These are phyloP conservation scores for Phalaenopsis aphrodite DNA, from an alignment of 106 monocot species.

Conservation along the genomic window DNA sequence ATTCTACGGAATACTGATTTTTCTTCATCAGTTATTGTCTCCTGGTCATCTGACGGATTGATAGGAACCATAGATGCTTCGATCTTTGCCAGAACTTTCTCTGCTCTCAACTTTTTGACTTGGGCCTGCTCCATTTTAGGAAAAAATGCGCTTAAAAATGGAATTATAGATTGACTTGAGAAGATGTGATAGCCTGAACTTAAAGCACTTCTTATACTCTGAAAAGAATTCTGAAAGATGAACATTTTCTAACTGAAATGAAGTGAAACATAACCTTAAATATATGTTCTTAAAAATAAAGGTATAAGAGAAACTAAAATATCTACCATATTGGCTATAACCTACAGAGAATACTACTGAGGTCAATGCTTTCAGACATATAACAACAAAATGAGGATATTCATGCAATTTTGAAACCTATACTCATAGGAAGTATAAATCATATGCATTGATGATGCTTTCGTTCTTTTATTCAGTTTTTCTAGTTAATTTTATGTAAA, in stretches of 20 bases:
- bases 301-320: neutral
- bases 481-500: neutral
- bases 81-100: conserved; percentile 76
- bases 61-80: conserved; percentile 90
- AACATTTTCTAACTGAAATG: neutral
- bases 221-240: neutral
- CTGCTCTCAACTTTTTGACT: conserved; percentile 76
- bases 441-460: neutral
- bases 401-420: no score
- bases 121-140: conserved; percentile 27
- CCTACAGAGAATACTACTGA: neutral
- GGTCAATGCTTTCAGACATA: neutral
- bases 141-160: neutral
- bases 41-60: conserved; percentile 81
- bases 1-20: conserved; percentile 90
- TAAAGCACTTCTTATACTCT: neutral
- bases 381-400: neutral
- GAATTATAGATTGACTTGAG: neutral
- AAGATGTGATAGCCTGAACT: neutral
- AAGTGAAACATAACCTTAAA: neutral
- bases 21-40: conserved; percentile 98
- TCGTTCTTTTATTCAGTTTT: neutral
- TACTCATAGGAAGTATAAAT: no score
- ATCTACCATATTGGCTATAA: neutral
- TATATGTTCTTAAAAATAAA: neutral